These are phyloP conservation scores for Collybiopsis confluens DNA, from an alignment of 768 basidiomycete species.

Conservation along the genomic window DNA sequence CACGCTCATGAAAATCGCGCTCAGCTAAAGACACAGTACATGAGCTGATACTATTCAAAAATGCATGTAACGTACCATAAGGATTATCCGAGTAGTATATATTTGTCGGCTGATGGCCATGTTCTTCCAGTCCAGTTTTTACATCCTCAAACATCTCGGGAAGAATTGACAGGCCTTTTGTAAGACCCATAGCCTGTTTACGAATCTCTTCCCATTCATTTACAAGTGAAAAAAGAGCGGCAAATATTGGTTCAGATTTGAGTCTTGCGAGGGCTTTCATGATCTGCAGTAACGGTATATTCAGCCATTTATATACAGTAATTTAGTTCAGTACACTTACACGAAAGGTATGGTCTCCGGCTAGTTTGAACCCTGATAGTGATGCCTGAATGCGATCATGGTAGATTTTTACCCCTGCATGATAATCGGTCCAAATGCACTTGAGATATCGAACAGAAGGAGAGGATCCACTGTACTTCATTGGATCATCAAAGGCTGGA, in stretches of 20 bases:
- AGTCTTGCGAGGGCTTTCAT: neutral
- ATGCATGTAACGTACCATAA: constrained; percentile 6
- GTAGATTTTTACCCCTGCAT: constrained; percentile 3
- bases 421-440: constrained; percentile 6
- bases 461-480: constrained; percentile 1
- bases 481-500: constrained; percentile 2
- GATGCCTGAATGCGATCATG: constrained; percentile 5
- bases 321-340: neutral
- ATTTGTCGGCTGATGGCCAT: constrained; percentile 11
- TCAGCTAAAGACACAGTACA: constrained; percentile 3
- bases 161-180: neutral
- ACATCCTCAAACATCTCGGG: neutral
- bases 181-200: neutral
- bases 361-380: neutral
- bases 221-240: neutral
- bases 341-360: constrained; percentile 6
- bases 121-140: constrained; percentile 4
- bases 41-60: neutral
- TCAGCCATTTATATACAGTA: neutral
- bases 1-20: constrained; percentile 11
- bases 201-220: neutral
- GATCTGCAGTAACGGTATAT: too few species aligned
- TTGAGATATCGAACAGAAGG: constrained; percentile 9
- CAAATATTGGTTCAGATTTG: neutral
- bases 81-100: constrained; percentile 14